phyloP scores from a whole-genome alignment of 2,329 filamentous ascomycete genomes.

The Claviceps lovelessii region DNA sequence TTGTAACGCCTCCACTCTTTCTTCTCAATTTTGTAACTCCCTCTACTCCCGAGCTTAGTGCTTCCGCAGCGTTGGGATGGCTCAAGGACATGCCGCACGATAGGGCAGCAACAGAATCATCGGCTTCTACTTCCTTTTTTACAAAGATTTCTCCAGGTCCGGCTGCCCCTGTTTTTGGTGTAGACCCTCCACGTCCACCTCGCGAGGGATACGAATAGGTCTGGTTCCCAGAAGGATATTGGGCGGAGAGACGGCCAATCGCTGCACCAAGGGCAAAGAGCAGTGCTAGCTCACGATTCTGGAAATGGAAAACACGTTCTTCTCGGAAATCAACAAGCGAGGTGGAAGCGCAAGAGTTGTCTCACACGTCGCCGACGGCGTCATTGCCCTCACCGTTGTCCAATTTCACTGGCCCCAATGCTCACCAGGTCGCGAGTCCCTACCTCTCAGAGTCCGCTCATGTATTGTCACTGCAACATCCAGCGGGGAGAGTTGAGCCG shows the following conservation, averaged over 20 bases:
- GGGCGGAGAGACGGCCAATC: slow-evolving; percentile 39
- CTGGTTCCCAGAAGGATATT: slow-evolving; percentile 48
- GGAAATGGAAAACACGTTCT: slow-evolving; percentile 28
- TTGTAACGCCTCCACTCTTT: slow-evolving; percentile 8
- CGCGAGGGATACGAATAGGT: slow-evolving; percentile 45
- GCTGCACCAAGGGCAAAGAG: slow-evolving; percentile 16
- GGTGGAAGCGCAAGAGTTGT: slow-evolving; percentile 11
- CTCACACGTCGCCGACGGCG: slow-evolving; percentile 13
- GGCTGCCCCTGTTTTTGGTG: slow-evolving; percentile 12
- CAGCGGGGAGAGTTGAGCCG: slow-evolving; percentile 6
- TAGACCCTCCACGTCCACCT: slow-evolving; percentile 42
- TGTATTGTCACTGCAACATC: slow-evolving; percentile 31
- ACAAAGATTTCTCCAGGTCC: slow-evolving; percentile 3
- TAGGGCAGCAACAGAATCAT: neutral
- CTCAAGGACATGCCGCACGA: slow-evolving; percentile 3
- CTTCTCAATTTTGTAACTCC: slow-evolving; percentile 8
- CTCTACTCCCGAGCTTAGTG: neutral
- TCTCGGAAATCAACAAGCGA: slow-evolving; percentile 25
- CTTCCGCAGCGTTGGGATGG: slow-evolving; percentile 1
- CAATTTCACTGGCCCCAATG: slow-evolving; percentile 6
- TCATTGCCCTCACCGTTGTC: slow-evolving; percentile 6
- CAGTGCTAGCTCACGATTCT: slow-evolving; percentile 21
- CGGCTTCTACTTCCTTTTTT: neutral
- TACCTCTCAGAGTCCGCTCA: slow-evolving; percentile 34
- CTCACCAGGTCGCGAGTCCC: slow-evolving; percentile 21